Conservation (phyloP, 192 early-diverging fungal species). For the Borealophlyctis nickersoniae region DNA sequence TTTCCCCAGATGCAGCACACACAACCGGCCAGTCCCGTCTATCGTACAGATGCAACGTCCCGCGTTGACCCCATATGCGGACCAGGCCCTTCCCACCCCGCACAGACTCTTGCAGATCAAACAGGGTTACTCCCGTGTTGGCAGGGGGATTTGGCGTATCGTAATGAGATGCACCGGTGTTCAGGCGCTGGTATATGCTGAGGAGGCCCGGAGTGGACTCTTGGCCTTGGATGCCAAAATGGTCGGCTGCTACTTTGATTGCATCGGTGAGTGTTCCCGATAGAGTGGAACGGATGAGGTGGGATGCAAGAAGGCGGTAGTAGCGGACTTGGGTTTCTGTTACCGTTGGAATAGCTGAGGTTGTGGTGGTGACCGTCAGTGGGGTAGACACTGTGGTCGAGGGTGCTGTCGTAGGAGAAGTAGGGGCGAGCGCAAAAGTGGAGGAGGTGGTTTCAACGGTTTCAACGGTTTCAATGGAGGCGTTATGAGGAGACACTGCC, state of each 20-base stretch:
- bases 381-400: no score
- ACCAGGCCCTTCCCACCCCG: not conserved
- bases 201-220: slow-evolving; percentile 15
- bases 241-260: not conserved
- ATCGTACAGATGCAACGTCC: slow-evolving; percentile 16
- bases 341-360: not conserved
- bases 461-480: no score
- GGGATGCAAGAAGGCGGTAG: not conserved
- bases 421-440: no score
- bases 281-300: not conserved
- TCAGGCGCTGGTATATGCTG: not conserved
- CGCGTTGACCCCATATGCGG: slow-evolving; percentile 28
- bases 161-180: not conserved
- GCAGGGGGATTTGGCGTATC: not conserved
- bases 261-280: not conserved
- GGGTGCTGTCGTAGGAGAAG: no score
- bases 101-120: not conserved
- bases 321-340: slow-evolving; percentile 6
- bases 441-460: no score
- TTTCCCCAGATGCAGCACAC: not conserved
- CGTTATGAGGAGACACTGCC: no score
- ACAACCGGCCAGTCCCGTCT: slow-evolving; percentile 13
- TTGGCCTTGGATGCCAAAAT: slow-evolving; percentile 25
- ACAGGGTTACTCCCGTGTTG: not conserved
- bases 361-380: no score